Percentiles rank a stretch among this genome's conserved stretches.
phyloP scores from a whole-genome alignment of 495 filamentous ascomycete species.

The Penicillium taxi region DNA sequence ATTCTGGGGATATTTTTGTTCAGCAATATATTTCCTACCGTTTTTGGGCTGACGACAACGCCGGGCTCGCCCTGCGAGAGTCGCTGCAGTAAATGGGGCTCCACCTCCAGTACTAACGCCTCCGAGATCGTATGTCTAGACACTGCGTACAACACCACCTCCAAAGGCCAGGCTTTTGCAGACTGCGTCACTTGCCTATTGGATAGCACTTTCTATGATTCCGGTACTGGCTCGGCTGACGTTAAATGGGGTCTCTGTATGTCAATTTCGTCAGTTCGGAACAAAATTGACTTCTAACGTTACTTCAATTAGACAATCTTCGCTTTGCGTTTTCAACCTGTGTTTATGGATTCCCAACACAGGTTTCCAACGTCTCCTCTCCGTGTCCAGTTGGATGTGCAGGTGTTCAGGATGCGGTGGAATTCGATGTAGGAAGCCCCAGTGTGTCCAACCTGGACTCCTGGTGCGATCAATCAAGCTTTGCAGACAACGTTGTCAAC shows the following conservation, averaged over 20 bases:
- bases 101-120: slow-evolving; percentile 38
- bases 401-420: slow-evolving; percentile 27
- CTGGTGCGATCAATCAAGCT: slow-evolving; percentile 28
- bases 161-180: slow-evolving; percentile 45
- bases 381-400: slow-evolving; percentile 38
- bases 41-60: slow-evolving; percentile 27
- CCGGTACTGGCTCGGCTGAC: slow-evolving; percentile 43
- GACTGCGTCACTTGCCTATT: slow-evolving; percentile 52
- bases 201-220: slow-evolving; percentile 44
- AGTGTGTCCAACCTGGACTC: slow-evolving; percentile 20
- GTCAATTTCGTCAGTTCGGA: no score
- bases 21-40: slow-evolving; percentile 14
- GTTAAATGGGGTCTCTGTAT: slow-evolving; percentile 54
- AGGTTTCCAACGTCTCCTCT: slow-evolving; percentile 30
- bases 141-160: slow-evolving; percentile 31
- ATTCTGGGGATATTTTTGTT: slow-evolving; percentile 12
- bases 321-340: slow-evolving; percentile 42
- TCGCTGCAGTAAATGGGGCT: slow-evolving; percentile 32
- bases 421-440: slow-evolving; percentile 24
- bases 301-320: slow-evolving; percentile 36
- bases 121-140: slow-evolving; percentile 51
- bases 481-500: slow-evolving; percentile 37
- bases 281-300: no score
- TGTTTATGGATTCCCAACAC: slow-evolving; percentile 34
- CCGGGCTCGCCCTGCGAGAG: slow-evolving; percentile 46